A percentile compares a stretch with the other conserved stretches of the same genome.
phyloP scores from a whole-genome alignment of 495 filamentous ascomycete species.

The Peziza echinospora region DNA sequence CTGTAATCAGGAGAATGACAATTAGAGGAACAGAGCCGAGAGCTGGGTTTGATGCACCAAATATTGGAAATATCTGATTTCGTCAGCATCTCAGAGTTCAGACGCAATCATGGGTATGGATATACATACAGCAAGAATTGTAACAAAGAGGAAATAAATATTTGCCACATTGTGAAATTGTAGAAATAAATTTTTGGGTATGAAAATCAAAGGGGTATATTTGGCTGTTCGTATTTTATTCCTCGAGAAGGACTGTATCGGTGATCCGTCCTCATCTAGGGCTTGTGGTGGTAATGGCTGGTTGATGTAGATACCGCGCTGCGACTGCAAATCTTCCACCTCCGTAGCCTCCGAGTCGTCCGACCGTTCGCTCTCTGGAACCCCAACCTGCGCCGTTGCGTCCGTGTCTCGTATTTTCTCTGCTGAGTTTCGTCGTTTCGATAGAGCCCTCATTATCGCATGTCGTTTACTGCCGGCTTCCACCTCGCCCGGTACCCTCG shows the following conservation, averaged over 20 bases:
- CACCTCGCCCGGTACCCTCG: conserved; percentile 42
- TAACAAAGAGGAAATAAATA: conserved; percentile 90
- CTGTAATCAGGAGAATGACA: conserved; percentile 78
- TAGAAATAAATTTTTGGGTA: conserved; percentile 93
- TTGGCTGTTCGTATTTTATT: conserved; percentile 98
- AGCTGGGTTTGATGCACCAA: conserved; percentile 76
- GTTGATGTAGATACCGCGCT: conserved; percentile 62
- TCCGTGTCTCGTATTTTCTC: conserved; percentile 18
- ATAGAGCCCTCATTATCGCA: conserved; percentile 39
- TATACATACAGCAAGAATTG: conserved; percentile 68
- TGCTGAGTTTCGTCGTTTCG: conserved; percentile 14
- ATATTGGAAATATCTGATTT: conserved; percentile 79
- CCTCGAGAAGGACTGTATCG: conserved; percentile 44
- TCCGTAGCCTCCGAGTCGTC: conserved; percentile 22
- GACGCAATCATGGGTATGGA: neutral
- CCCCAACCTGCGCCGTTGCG: conserved; percentile 16
- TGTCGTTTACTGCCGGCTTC: conserved; percentile 59
- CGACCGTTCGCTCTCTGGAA: conserved; percentile 7
- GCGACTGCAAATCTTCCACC: conserved; percentile 17
- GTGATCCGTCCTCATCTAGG: conserved; percentile 63
- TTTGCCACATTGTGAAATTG: conserved; percentile 99
- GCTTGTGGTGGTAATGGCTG: conserved; percentile 53
- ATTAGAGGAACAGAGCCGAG: conserved; percentile 82
- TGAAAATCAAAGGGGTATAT: conserved; percentile 84
- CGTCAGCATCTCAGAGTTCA: conserved; percentile 5